A percentile compares a stretch with the other conserved stretches of the same genome.
These are phyloP conservation scores for Ophiocordyceps camponoti-floridani DNA, from an alignment of 2,329 filamentous ascomycete genomes.

Conservation along the genomic window DNA sequence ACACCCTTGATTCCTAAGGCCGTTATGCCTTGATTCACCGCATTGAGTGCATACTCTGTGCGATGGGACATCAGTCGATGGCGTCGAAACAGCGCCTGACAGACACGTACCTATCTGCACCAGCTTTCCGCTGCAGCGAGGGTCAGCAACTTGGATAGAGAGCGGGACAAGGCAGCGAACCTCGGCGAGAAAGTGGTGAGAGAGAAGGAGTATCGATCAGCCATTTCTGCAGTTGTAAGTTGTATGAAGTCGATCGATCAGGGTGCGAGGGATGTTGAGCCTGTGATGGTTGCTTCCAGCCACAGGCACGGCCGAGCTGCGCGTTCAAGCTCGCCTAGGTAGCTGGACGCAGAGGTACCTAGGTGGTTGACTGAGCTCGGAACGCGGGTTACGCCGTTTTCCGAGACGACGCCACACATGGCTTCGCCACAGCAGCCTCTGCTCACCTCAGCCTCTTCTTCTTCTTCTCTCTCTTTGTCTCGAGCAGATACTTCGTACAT, in stretches of 20 bases:
- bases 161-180: conserved; percentile 31
- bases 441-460: no score
- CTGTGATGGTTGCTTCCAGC: conserved; percentile 8
- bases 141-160: conserved; percentile 17
- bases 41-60: conserved; percentile 94
- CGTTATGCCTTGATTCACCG: conserved; percentile 97
- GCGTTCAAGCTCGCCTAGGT: conserved; percentile 14
- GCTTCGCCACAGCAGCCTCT: background rate
- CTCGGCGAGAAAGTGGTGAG: conserved; percentile 98
- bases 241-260: background rate
- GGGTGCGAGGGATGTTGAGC: conserved; percentile 8
- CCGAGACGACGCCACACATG: background rate
- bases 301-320: conserved; percentile 19
- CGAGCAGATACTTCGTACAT: no score
- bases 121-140: conserved; percentile 70
- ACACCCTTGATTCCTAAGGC: conserved; percentile 95
- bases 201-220: conserved; percentile 97
- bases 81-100: background rate
- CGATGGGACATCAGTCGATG: conserved; percentile 1
- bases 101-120: conserved; percentile 66
- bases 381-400: conserved; percentile 10
- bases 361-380: conserved; percentile 5
- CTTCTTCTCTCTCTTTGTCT: no score
- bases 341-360: background rate
- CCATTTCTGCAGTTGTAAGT: conserved; percentile 42